phyloP scores from a whole-genome alignment of 176 grass and related monocot species.

The Oryza australiensis region DNA sequence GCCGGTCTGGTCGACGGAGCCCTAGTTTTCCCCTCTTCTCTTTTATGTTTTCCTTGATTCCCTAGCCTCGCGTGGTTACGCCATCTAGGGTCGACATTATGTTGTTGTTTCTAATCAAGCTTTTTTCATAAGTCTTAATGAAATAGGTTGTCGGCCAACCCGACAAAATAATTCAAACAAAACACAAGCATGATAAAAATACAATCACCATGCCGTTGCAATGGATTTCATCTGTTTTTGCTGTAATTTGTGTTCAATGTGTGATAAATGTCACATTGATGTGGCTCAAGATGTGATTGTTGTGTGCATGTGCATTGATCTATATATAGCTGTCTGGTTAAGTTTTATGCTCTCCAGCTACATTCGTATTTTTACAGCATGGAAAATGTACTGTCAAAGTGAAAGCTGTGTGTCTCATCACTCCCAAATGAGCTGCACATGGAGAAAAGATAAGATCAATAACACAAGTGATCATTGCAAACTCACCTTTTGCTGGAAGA shows the following conservation, averaged over 20 bases:
- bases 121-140: too few relatives aligned
- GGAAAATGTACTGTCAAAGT: not conserved
- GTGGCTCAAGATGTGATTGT: not conserved
- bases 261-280: not conserved
- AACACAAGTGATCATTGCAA: slow-evolving; percentile 21
- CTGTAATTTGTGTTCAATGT: not conserved
- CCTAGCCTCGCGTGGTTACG: too few relatives aligned
- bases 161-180: not conserved
- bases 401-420: not conserved
- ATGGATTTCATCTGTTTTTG: not conserved
- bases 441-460: not conserved
- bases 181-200: not conserved
- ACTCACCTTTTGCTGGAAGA: slow-evolving; percentile 28
- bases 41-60: too few relatives aligned
- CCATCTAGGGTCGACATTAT: too few relatives aligned
- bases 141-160: too few relatives aligned
- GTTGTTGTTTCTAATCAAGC: too few relatives aligned
- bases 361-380: not conserved
- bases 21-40: too few relatives aligned
- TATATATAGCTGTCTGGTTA: not conserved
- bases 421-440: slow-evolving; percentile 28
- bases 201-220: not conserved
- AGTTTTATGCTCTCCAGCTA: not conserved
- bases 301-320: not conserved
- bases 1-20: too few relatives aligned